Evolutionary conservation across 257 asterid species (phyloP).

Genomic region (Capsicum pubescens): DNA sequence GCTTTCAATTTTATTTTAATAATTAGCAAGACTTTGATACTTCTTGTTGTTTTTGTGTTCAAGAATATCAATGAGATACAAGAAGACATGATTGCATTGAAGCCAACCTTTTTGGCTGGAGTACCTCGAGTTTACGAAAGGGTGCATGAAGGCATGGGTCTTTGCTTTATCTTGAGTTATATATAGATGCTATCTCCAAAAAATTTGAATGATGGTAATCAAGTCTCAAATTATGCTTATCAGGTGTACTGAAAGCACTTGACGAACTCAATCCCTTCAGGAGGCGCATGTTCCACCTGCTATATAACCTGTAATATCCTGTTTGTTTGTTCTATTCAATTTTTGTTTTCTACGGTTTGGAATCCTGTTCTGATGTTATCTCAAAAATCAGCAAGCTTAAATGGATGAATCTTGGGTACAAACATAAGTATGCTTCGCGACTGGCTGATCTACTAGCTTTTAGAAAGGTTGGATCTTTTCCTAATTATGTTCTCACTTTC

Average conservation of each 20-base stretch:
- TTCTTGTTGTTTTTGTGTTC: constrained; percentile 30
- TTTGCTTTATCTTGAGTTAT: constrained; percentile 24
- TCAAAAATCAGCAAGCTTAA: constrained; percentile 72
- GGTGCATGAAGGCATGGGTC: constrained; percentile 74
- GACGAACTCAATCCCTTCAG: constrained; percentile 88
- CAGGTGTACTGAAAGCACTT: constrained; percentile 85
- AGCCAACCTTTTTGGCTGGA: constrained; percentile 95
- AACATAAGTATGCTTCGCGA: constrained; percentile 83
- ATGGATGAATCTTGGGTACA: constrained; percentile 92
- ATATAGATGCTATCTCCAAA: not conserved
- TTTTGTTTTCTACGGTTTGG: not conserved
- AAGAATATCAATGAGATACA: constrained; percentile 82
- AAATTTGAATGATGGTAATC: constrained; percentile 17
- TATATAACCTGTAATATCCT: constrained; percentile 66
- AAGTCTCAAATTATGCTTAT: constrained; percentile 18
- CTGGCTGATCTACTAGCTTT: constrained; percentile 92
- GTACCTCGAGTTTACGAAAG: constrained; percentile 91
- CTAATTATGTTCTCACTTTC: not conserved
- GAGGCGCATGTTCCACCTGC: constrained; percentile 71
- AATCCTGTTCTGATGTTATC: constrained; percentile 29
- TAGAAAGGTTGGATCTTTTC: constrained; percentile 62
- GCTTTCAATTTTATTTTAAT: not conserved
- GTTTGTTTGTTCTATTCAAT: not conserved
- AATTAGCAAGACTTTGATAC: constrained; percentile 20
- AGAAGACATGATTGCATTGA: constrained; percentile 81